Evolutionary conservation across 1,284 basidiomycete genomes (phyloP), one percentile per base, ranked within the genome.

Genomic region (Moesziomyces sp.): DNA sequence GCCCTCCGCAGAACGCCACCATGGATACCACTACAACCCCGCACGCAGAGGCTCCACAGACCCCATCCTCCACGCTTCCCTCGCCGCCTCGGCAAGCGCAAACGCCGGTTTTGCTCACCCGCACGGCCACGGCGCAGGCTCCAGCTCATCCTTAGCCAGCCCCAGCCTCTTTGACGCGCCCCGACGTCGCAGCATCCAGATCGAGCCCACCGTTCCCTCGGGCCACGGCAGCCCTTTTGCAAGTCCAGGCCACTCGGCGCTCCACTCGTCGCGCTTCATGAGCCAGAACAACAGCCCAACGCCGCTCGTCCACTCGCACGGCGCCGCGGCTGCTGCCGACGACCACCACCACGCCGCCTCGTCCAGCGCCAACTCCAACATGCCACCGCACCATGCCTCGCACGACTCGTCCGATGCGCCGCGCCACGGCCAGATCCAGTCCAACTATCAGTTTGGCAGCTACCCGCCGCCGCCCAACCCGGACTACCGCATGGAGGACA

Each of bases 281-380:
- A 66, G 71, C 58, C 66, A 69, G 53, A 74, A 59, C 61, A 74
- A 74, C 71, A 69, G 71, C 52, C 66, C 71, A 1, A 62, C 71
- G 1, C 71, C 66, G 8, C 66, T 66, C n/a, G 52, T 58, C 5
- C 61, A 69, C 9, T 58, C 62, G 42, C 62, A 69, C 46, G 58
- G 45, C 16, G 56, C 42, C 46, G 71, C 30, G 5, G 30, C 30
- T 30, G 30, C 30, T 30, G 30, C 30, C 30, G 30, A 30, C 30
- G 30, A 74, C 5, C 66, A 66, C 23, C 65, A 63, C 49, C 58
- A 66, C 51, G 42, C 59, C 18, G 51, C 66, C 10, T 19, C 52
- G 48, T 53, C 64, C 11, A 46, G 50, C 21, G 52, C 50, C 5
- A 45, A 50, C 35, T 57, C 58, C 16, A 61, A 30, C 9, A 34